Evolutionary conservation across 352 stramenopile genomes (phyloP).

Genomic region (Hyaloperonospora brassicae): DNA sequence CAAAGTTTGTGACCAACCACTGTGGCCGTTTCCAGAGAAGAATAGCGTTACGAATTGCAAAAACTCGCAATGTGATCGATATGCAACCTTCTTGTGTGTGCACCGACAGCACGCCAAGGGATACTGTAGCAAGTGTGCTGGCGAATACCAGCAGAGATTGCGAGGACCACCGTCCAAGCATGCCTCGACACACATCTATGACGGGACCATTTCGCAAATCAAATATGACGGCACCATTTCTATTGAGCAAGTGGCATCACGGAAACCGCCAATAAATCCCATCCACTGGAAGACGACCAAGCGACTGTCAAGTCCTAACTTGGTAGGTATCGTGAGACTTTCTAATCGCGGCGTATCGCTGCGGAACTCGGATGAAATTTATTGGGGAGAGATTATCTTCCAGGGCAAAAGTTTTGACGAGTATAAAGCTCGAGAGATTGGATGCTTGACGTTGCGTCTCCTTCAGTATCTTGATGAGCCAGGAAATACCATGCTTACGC

Average conservation of each 20-base stretch:
- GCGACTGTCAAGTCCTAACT: slow-evolving; percentile 62
- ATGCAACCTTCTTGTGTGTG: slow-evolving; percentile 55
- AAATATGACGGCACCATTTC: slow-evolving; percentile 60
- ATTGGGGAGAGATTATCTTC: slow-evolving; percentile 69
- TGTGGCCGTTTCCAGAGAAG: slow-evolving; percentile 48
- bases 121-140: slow-evolving; percentile 51
- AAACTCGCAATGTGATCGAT: slow-evolving; percentile 37
- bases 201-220: slow-evolving; percentile 38
- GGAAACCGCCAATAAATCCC: slow-evolving; percentile 38
- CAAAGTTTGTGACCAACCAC: slow-evolving; percentile 55
- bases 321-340: slow-evolving; percentile 73
- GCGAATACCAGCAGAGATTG: slow-evolving; percentile 39
- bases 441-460: slow-evolving; percentile 58
- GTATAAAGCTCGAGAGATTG: slow-evolving; percentile 47
- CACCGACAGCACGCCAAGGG: slow-evolving; percentile 46
- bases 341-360: slow-evolving; percentile 41
- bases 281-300: slow-evolving; percentile 84
- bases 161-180: slow-evolving; percentile 42
- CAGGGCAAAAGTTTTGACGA: slow-evolving; percentile 67
- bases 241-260: slow-evolving; percentile 47
- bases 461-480: slow-evolving; percentile 63
- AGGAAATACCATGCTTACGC: slow-evolving; percentile 40
- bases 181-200: slow-evolving; percentile 81
- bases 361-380: slow-evolving; percentile 42
- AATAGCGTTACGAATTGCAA: slow-evolving; percentile 30